phyloP scores from a whole-genome alignment of 139 green algal species.

The Chlorella sp. region DNA sequence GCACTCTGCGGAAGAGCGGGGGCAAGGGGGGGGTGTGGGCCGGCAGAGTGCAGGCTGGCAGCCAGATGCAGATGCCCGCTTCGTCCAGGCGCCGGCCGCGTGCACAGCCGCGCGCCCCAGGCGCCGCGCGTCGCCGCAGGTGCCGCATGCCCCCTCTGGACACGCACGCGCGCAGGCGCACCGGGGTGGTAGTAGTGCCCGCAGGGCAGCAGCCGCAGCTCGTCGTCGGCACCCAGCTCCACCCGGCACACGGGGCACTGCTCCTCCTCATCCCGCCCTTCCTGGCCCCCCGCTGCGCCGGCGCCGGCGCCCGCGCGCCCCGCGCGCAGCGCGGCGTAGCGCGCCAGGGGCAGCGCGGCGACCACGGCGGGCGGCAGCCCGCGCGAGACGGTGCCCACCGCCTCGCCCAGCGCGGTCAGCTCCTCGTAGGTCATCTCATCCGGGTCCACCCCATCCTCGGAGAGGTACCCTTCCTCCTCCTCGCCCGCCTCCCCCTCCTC shows the following conservation, averaged over 20 bases:
- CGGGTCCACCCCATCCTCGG: slow-evolving; percentile 31
- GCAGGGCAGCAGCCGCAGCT: slow-evolving; percentile 44
- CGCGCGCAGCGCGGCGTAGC: slow-evolving; percentile 22
- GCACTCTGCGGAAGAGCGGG: too few species aligned
- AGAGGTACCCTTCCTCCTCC: background rate
- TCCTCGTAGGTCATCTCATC: slow-evolving; percentile 53
- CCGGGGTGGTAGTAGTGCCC: slow-evolving; percentile 50
- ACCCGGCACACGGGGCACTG: slow-evolving; percentile 34
- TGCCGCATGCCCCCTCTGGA: too few species aligned
- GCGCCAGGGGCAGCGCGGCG: slow-evolving; percentile 20
- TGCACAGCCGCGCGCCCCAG: too few species aligned
- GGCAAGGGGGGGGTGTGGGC: too few species aligned
- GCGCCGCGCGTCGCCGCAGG: too few species aligned
- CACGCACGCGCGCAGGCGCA: too few species aligned
- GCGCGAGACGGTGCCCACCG: slow-evolving; percentile 41
- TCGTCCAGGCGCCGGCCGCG: too few species aligned
- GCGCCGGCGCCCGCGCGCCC: background rate
- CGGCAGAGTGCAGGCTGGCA: too few species aligned
- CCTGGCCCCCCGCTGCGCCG: too few species aligned
- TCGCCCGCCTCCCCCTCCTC: background rate
- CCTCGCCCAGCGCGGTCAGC: slow-evolving; percentile 46
- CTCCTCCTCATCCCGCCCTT: too few species aligned
- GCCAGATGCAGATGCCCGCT: too few species aligned
- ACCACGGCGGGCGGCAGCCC: slow-evolving; percentile 22
- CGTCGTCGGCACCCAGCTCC: slow-evolving; percentile 48